Conservation (phyloP, 2,329 filamentous ascomycete species). For the Fusarium sp. region DNA sequence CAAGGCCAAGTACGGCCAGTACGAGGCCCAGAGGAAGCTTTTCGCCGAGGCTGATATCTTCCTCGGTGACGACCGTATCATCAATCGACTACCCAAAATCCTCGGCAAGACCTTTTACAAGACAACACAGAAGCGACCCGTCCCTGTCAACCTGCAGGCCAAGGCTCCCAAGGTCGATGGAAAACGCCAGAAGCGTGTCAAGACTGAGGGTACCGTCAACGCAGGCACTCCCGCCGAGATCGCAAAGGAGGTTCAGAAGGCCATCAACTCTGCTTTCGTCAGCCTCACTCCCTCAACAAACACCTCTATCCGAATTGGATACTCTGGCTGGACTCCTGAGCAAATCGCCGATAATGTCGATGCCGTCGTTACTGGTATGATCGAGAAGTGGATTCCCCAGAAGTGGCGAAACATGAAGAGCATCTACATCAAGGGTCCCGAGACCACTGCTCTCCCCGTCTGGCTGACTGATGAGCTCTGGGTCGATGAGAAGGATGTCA, state of each 20-base stretch:
- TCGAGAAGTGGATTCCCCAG: conserved; percentile 84
- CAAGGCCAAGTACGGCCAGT: conserved; percentile 84
- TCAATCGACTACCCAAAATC: conserved; percentile 76
- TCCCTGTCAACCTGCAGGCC: conserved; percentile 79
- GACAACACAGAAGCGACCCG: conserved; percentile 81
- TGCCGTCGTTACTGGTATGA: conserved; percentile 74
- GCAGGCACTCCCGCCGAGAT: conserved; percentile 72
- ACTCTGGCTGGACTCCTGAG: conserved; percentile 77
- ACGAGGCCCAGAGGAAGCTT: conserved; percentile 87
- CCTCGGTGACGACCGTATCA: conserved; percentile 89
- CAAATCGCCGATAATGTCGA: conserved; percentile 85
- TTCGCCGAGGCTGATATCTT: conserved; percentile 91
- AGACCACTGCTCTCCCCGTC: conserved; percentile 90
- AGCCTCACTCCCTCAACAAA: conserved; percentile 82
- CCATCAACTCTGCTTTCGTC: conserved; percentile 81
- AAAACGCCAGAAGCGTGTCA: conserved; percentile 68
- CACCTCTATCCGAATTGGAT: conserved; percentile 83
- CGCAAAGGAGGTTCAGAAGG: conserved; percentile 83
- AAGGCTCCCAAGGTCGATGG: conserved; percentile 70
- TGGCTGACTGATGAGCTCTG: conserved; percentile 95
- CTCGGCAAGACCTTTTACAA: conserved; percentile 96
- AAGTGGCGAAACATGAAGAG: conserved; percentile 88
- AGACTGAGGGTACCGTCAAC: conserved; percentile 50
- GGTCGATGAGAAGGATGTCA: conserved; percentile 79
- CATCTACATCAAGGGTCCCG: conserved; percentile 90